phyloP scores from a whole-genome alignment of 306 rosid genomes.

The Prunus mume region DNA sequence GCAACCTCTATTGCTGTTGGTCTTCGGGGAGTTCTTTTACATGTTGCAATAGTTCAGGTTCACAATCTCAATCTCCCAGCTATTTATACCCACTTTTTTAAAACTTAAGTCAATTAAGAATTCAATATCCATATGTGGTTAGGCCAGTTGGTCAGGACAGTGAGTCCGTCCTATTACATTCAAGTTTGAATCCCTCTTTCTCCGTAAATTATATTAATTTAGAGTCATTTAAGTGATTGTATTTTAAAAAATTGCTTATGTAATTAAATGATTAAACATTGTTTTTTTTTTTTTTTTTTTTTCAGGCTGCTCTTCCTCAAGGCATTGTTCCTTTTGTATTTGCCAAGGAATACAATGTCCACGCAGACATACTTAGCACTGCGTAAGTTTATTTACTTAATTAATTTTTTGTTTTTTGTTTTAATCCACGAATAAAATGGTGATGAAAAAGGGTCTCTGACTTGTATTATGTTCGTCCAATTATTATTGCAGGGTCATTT shows the following conservation, averaged over 20 bases:
- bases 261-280: not conserved
- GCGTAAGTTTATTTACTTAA: slow-evolving; percentile 46
- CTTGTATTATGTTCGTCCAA: not conserved
- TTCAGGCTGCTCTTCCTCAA: slow-evolving; percentile 91
- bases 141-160: fast-evolving
- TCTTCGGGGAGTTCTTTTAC: slow-evolving; percentile 77
- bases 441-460: not conserved
- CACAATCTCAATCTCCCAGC: not conserved
- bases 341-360: slow-evolving; percentile 89
- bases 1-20: slow-evolving; percentile 76
- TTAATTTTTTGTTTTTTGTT: not conserved
- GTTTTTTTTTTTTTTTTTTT: no score
- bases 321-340: slow-evolving; percentile 94
- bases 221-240: no score
- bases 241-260: not conserved
- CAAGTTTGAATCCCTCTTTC: no score
- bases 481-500: slow-evolving; percentile 65
- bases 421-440: not conserved
- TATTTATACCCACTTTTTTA: not conserved
- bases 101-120: not conserved
- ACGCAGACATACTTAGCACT: slow-evolving; percentile 87
- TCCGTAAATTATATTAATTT: fast-evolving
- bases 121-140: no score
- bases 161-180: no score
- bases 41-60: slow-evolving; percentile 88